Percentiles rank a stretch among this genome's conserved stretches.
These are phyloP conservation scores for Colletotrichum sp. DNA, from an alignment of 2,329 filamentous ascomycete genomes.

Conservation along the genomic window DNA sequence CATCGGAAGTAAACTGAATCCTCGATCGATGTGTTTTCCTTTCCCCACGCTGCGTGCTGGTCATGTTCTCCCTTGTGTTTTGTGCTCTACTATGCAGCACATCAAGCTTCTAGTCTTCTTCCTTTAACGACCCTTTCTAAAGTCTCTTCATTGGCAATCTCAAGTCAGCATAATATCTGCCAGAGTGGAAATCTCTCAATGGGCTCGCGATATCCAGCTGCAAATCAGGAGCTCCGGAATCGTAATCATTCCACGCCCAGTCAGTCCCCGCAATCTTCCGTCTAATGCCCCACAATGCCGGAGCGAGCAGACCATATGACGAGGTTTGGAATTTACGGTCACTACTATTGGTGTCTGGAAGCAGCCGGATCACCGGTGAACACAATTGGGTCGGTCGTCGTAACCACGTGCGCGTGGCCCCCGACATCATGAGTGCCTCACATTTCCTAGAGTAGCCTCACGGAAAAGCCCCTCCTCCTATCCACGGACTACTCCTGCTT, in stretches of 20 bases:
- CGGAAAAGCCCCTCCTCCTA: not conserved
- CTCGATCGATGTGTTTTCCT: not conserved
- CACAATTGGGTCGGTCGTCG: not conserved
- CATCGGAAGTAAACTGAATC: not conserved
- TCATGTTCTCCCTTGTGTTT: not conserved
- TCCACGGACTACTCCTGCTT: not conserved
- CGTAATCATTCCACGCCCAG: not conserved
- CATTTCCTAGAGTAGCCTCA: not conserved
- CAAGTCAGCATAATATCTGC: not conserved
- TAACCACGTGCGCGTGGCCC: not conserved
- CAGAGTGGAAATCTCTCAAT: not conserved
- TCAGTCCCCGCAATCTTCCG: not conserved
- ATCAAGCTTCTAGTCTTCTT: accelerated
- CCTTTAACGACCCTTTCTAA: accelerated
- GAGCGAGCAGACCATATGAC: not conserved
- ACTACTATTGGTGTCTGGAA: not conserved
- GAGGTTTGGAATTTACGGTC: not conserved
- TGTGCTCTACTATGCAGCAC: not conserved
- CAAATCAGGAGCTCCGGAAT: not conserved
- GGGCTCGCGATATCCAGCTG: not conserved
- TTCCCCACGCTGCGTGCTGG: not conserved
- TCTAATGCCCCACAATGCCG: not conserved
- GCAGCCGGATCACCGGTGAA: not conserved
- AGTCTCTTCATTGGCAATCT: not conserved
- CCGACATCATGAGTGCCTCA: not conserved